Conservation (phyloP, 495 filamentous ascomycete genomes). For the Xylaria cubensis region DNA sequence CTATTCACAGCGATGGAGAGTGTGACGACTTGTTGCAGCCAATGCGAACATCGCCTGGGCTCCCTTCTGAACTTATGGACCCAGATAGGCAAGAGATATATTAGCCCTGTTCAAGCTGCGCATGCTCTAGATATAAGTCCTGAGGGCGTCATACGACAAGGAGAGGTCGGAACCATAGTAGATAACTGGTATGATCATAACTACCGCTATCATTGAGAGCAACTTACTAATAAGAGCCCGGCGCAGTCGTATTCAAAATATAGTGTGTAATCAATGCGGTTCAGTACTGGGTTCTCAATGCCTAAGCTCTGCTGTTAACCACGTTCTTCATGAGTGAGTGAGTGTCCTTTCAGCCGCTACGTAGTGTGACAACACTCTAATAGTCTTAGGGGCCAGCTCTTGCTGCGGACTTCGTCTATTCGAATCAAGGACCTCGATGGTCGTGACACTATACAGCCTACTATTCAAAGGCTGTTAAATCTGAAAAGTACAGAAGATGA, state of each 20-base stretch:
- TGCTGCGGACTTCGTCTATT: slow-evolving; percentile 35
- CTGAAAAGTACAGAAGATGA: slow-evolving; percentile 30
- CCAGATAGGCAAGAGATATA: slow-evolving; percentile 51
- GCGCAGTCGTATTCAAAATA: slow-evolving; percentile 40
- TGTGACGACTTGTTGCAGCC: slow-evolving; percentile 46
- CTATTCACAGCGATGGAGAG: slow-evolving; percentile 37
- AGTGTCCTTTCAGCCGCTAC: slow-evolving; percentile 24
- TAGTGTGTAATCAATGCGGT: slow-evolving; percentile 40
- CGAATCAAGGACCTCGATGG: slow-evolving; percentile 25
- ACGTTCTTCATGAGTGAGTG: slow-evolving; percentile 48
- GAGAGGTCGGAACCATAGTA: slow-evolving; percentile 42
- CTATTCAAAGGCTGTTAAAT: slow-evolving; percentile 40
- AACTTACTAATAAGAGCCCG: slow-evolving; percentile 13
- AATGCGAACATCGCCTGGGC: slow-evolving; percentile 46
- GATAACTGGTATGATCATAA: slow-evolving; percentile 41
- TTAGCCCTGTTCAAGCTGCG: slow-evolving; percentile 44
- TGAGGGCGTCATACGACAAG: slow-evolving; percentile 31
- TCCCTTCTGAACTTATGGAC: slow-evolving; percentile 52
- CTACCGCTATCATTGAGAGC: background rate
- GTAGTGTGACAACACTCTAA: slow-evolving; percentile 10
- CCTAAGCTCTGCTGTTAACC: slow-evolving; percentile 41
- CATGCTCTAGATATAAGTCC: slow-evolving; percentile 29
- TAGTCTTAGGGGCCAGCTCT: slow-evolving; percentile 35
- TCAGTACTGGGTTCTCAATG: slow-evolving; percentile 40
- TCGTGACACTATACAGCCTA: slow-evolving; percentile 27